phyloP scores from a whole-genome alignment of 2,329 filamentous ascomycete species.

The Sporothrix euskadiensis region DNA sequence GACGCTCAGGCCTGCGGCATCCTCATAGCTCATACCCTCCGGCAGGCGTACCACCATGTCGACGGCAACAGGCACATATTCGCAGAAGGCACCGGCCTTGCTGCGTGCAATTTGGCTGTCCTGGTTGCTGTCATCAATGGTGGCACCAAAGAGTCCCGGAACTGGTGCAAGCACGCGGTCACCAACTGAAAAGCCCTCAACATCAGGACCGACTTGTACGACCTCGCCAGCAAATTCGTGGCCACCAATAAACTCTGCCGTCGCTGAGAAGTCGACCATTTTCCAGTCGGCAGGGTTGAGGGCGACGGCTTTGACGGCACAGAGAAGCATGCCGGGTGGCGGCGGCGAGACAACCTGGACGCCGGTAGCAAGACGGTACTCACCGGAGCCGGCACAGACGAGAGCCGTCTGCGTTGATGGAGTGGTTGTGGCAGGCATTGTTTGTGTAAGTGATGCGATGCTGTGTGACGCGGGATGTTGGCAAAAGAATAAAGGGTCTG shows the following conservation, averaged over 20 bases:
- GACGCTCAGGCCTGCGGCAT: constrained; percentile 30
- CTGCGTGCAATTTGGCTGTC: background rate
- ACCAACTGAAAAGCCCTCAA: constrained; percentile 23
- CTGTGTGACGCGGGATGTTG: background rate
- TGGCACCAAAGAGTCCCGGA: constrained; percentile 24
- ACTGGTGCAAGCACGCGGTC: constrained; percentile 33
- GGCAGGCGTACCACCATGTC: constrained; percentile 28
- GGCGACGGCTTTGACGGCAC: constrained; percentile 34
- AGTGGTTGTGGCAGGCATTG: background rate
- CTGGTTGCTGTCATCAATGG: constrained; percentile 21
- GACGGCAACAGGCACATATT: constrained; percentile 32
- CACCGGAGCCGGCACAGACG: constrained; percentile 26
- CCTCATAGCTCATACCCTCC: constrained; percentile 26
- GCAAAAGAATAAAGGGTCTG: background rate
- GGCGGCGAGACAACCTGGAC: constrained; percentile 21
- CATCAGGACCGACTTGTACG: constrained; percentile 33
- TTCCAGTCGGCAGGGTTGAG: constrained; percentile 41
- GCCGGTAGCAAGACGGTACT: constrained; percentile 24
- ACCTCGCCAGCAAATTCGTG: constrained; percentile 38
- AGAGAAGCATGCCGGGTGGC: constrained; percentile 24
- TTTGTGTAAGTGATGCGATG: background rate
- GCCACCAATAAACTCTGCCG: constrained; percentile 35
- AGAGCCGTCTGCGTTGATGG: constrained; percentile 22
- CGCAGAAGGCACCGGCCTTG: constrained; percentile 35
- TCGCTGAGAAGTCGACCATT: constrained; percentile 35